Conservation (phyloP, 2,329 filamentous ascomycete genomes). For the Huntiella abstrusa region DNA sequence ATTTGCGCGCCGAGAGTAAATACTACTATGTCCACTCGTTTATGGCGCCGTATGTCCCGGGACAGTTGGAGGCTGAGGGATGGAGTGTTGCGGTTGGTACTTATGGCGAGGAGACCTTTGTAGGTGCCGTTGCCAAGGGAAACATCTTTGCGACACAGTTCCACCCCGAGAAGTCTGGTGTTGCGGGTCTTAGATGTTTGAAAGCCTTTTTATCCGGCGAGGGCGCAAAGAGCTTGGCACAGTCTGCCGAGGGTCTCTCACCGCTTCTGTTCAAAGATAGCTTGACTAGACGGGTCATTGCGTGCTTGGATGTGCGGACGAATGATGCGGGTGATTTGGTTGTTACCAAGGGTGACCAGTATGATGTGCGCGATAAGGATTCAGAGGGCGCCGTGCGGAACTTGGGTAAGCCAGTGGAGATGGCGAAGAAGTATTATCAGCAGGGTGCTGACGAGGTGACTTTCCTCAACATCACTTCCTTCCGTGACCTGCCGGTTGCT, state of each 20-base stretch:
- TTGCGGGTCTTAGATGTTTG: constrained; percentile 66
- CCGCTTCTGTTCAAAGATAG: constrained; percentile 33
- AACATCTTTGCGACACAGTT: constrained; percentile 90
- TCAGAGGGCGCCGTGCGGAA: constrained; percentile 56
- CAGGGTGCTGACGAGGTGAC: constrained; percentile 94
- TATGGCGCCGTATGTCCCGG: constrained; percentile 56
- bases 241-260: constrained; percentile 12
- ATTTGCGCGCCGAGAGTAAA: constrained; percentile 62
- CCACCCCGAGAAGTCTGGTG: constrained; percentile 92
- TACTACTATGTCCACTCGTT: constrained; percentile 99
- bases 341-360: constrained; percentile 96
- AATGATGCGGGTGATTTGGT: constrained; percentile 92
- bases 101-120: constrained; percentile 77
- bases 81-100: constrained; percentile 84
- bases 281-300: constrained; percentile 82
- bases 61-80: constrained; percentile 58
- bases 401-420: constrained; percentile 87
- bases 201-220: constrained; percentile 70
- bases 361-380: constrained; percentile 85
- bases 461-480: constrained; percentile 95
- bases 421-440: constrained; percentile 86
- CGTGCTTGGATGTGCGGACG: constrained; percentile 83
- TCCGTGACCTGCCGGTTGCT: constrained; percentile 81
- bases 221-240: constrained; percentile 20
- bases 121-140: constrained; percentile 70